Percentiles rank a stretch among this genome's conserved stretches.
Evolutionary conservation across 2,329 filamentous ascomycete genomes (phyloP).

Genomic region (Cladosporium cucumerinum): DNA sequence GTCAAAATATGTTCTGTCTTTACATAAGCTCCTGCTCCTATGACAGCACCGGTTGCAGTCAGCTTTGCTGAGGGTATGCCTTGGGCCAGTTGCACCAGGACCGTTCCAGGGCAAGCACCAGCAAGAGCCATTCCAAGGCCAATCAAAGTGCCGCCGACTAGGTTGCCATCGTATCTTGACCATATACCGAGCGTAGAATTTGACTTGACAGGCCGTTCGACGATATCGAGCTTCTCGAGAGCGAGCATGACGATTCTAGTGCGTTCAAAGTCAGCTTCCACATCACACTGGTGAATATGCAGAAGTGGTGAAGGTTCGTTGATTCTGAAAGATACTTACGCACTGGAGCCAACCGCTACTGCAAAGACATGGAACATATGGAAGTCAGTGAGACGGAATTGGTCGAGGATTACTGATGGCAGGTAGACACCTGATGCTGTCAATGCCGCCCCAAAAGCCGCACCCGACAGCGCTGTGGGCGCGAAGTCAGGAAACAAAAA

Average conservation of each 20-base stretch:
- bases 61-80: slow-evolving; percentile 46
- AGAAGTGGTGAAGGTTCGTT: not conserved
- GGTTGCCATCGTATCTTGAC: slow-evolving; percentile 58
- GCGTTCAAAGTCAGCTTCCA: not conserved
- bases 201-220: slow-evolving; percentile 42
- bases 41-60: slow-evolving; percentile 47
- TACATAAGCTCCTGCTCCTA: slow-evolving; percentile 42
- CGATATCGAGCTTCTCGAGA: slow-evolving; percentile 1
- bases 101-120: slow-evolving; percentile 63
- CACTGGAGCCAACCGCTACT: slow-evolving; percentile 59
- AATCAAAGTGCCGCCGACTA: slow-evolving; percentile 60
- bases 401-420: slow-evolving; percentile 58
- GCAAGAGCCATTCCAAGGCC: slow-evolving; percentile 65
- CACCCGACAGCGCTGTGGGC: slow-evolving; percentile 38
- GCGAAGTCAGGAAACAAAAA: not conserved
- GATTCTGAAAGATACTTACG: slow-evolving; percentile 44
- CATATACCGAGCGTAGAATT: slow-evolving; percentile 55
- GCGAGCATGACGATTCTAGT: slow-evolving; percentile 43
- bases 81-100: slow-evolving; percentile 58
- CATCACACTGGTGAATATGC: not conserved
- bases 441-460: slow-evolving; percentile 60
- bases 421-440: slow-evolving; percentile 56
- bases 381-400: slow-evolving; percentile 60
- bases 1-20: not conserved
- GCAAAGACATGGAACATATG: slow-evolving; percentile 66